Conservation (phyloP, 108 stramenopile species). For the Fistulifera solaris region DNA sequence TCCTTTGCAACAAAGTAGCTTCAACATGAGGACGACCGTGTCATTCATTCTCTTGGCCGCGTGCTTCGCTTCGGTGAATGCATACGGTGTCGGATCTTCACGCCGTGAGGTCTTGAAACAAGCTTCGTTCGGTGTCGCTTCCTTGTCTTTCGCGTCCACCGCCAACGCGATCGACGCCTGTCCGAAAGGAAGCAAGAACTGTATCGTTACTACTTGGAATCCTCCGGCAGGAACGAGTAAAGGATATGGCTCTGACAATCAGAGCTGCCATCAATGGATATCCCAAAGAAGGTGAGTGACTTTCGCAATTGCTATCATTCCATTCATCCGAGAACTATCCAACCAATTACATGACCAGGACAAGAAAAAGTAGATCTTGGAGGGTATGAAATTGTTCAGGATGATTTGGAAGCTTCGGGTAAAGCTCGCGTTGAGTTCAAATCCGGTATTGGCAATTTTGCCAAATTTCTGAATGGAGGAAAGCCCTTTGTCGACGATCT, state of each 20-base stretch:
- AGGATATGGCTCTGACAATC: conserved; percentile 5
- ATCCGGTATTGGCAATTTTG: conserved; percentile 67
- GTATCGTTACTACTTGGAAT: conserved; percentile 67
- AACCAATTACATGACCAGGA: conserved; percentile 19
- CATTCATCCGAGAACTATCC: too few species aligned
- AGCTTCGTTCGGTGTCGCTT: conserved; percentile 10
- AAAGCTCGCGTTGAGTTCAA: conserved; percentile 55
- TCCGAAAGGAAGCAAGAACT: conserved; percentile 54
- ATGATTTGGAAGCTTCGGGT: conserved; percentile 32
- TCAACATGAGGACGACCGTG: not conserved
- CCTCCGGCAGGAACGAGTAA: conserved; percentile 41
- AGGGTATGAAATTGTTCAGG: conserved; percentile 56
- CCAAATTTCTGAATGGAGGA: conserved; percentile 80
- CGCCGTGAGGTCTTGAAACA: conserved; percentile 1
- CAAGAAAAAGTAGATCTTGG: conserved; percentile 60
- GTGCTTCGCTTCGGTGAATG: not conserved
- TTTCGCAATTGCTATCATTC: too few species aligned
- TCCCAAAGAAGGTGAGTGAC: conserved; percentile 4
- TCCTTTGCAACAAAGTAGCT: too few species aligned
- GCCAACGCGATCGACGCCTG: conserved; percentile 62
- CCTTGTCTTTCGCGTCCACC: conserved; percentile 12
- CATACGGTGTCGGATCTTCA: not conserved
- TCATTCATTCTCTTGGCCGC: not conserved
- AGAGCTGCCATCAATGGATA: not conserved
- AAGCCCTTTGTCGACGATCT: conserved; percentile 84